A percentile compares a stretch with the other conserved stretches of the same genome.
Evolutionary conservation across 1,284 basidiomycete genomes (phyloP).

Genomic region (Megacollybia platyphylla): DNA sequence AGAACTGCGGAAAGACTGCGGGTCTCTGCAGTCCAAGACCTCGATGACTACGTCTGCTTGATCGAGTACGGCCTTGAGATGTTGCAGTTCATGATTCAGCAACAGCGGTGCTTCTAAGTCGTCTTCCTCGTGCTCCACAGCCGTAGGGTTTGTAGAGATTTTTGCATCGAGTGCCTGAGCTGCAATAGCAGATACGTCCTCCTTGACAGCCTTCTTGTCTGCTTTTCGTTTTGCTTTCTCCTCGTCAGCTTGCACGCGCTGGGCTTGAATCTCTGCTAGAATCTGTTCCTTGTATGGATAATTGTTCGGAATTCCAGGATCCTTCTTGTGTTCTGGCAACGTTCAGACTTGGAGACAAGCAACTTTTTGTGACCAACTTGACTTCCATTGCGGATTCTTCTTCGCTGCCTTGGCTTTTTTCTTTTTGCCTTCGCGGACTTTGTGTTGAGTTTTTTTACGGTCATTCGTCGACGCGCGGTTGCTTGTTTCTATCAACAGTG

Average conservation of each 20-base stretch:
- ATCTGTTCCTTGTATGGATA: constrained; percentile 98
- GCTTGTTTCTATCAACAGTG: constrained; percentile 59
- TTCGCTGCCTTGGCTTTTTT: constrained; percentile 74
- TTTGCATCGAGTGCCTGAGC: constrained; percentile 19
- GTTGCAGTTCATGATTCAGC: constrained; percentile 56
- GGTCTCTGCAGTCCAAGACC: constrained; percentile 81
- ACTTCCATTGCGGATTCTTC: constrained; percentile 85
- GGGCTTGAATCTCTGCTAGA: constrained; percentile 79
- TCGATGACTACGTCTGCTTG: constrained; percentile 77
- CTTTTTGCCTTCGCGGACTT: constrained; percentile 67
- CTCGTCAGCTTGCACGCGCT: constrained; percentile 54
- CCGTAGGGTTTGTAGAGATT: constrained; percentile 14
- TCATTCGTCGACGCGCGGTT: constrained; percentile 68
- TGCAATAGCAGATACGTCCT: constrained; percentile 21
- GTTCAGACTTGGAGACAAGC: constrained; percentile 3
- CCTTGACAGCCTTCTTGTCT: constrained; percentile 49
- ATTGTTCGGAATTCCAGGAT: constrained; percentile 94
- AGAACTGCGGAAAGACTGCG: constrained; percentile 53
- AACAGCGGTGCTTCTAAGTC: constrained; percentile 47
- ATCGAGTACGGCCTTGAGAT: constrained; percentile 64
- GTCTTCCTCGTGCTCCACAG: constrained; percentile 22
- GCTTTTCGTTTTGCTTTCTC: constrained; percentile 33
- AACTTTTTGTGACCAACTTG: constrained; percentile 44
- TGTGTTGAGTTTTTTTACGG: constrained; percentile 69
- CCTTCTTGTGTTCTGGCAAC: constrained; percentile 55